phyloP scores from a whole-genome alignment of 441 rosid genomes.

The Pelargonium fulgidum region DNA sequence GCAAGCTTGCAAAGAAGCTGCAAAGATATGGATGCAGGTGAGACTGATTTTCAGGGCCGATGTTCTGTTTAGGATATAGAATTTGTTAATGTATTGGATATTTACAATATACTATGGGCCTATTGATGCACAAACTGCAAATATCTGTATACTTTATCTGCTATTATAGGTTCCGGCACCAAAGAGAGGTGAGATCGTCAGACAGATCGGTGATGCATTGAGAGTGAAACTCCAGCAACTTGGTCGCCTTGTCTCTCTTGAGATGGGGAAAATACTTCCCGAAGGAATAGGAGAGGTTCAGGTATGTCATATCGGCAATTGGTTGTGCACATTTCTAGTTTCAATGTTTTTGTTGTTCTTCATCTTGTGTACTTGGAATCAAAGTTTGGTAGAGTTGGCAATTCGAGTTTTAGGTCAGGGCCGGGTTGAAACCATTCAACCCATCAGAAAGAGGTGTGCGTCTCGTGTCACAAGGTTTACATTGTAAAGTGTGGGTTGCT shows the following conservation, averaged over 20 bases:
- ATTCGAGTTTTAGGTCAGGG: neutral
- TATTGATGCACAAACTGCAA: neutral
- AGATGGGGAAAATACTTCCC: constrained; percentile 95
- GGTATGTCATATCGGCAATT: constrained; percentile 31
- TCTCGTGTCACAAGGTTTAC: no score
- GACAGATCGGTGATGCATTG: constrained; percentile 91
- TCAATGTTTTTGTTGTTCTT: neutral
- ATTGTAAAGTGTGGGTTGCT: no score
- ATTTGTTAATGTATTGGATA: neutral
- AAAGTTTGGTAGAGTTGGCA: no score
- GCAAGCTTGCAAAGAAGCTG: constrained; percentile 76
- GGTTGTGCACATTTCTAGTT: neutral
- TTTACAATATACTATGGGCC: neutral
- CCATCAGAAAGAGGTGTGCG: no score
- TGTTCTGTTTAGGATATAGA: neutral
- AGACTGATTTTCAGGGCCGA: constrained; percentile 14
- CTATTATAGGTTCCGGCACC: constrained; percentile 78
- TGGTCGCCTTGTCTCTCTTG: constrained; percentile 83
- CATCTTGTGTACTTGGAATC: neutral
- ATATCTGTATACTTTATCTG: neutral
- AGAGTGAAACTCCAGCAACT: constrained; percentile 71
- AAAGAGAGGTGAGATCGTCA: constrained; percentile 92
- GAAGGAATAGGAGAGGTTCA: constrained; percentile 99
- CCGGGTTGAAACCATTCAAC: no score
- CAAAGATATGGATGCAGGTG: constrained; percentile 84